Evolutionary conservation across 768 basidiomycete genomes (phyloP), one percentile per base, ranked within the genome.

Genomic region (Coprinopsis cinerea): DNA sequence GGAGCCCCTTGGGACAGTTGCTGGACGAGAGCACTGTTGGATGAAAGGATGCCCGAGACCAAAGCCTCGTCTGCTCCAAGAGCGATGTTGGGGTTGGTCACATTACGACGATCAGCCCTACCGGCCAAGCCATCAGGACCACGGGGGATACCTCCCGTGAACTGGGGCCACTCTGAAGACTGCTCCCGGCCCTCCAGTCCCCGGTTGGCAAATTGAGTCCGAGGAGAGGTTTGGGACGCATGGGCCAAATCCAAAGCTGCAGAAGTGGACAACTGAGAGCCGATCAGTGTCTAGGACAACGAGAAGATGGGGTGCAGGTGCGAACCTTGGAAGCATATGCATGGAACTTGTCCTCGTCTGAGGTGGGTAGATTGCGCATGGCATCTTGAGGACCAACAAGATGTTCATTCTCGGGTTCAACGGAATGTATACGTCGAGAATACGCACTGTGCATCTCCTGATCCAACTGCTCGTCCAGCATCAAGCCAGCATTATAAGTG

Each of bases 91-190:
- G 88, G 86, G 60, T 85, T 88, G 3, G 87, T 88, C 34, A 85
- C 84, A 24, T 71, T 80, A 28, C 88, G 83, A 53, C 88, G 77
- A 48, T 88, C 85, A 25, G 69, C 58, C 48, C 84, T 77, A 35
- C 74, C 70, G 36, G 67, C 61, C 26, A 79, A 57, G 11, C 73
- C 72, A 30, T 90, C 88, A 27, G 81, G 79, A 24, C 72, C 77
- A 58, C 85, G 81, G 37, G 75, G 62, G 41, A 75, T 74, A 23
- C 78, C n/a, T n/a, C n/a, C 78, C 40, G 80, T 72, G 67, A 92
- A 96, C 64, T 92, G 91, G 26, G 93, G 90, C 94, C 94, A 97
- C 64, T 96, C 93, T 1, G 92, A 92, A 7, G 88, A 75, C 63
- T 83, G 86, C 61, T 85, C 84, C 27, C 79, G 73, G 41, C 72